Conservation (phyloP, 2,329 filamentous ascomycete genomes). For the Cladophialophora exuberans region DNA sequence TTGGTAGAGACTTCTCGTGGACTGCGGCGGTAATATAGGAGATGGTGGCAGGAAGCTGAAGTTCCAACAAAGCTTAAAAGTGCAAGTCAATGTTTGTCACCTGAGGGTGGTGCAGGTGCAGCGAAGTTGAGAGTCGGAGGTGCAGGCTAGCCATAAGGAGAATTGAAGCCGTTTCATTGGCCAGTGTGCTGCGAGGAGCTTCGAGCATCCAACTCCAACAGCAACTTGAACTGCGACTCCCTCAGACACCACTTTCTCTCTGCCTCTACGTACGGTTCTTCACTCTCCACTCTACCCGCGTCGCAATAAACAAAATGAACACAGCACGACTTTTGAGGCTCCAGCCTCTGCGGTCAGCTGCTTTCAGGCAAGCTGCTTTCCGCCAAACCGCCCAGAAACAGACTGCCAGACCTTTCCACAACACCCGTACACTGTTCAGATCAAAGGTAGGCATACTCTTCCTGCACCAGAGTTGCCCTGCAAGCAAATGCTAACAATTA, state of each 20-base stretch:
- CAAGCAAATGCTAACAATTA: slow-evolving; percentile 7
- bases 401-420: slow-evolving; percentile 30
- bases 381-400: slow-evolving; percentile 31
- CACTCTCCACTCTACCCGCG: slow-evolving; percentile 31
- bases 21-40: slow-evolving; percentile 26
- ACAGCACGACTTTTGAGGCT: slow-evolving; percentile 30
- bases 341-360: slow-evolving; percentile 33
- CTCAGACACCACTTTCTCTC: not conserved
- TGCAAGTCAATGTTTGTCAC: slow-evolving; percentile 18
- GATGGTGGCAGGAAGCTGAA: slow-evolving; percentile 43
- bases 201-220: slow-evolving; percentile 16
- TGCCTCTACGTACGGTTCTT: not conserved
- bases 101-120: slow-evolving; percentile 22
- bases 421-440: slow-evolving; percentile 28
- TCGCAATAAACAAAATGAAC: slow-evolving; percentile 28
- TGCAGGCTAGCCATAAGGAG: slow-evolving; percentile 16
- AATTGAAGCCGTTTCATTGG: slow-evolving; percentile 21
- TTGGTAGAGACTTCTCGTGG: slow-evolving; percentile 40
- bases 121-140: slow-evolving; percentile 17
- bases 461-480: not conserved
- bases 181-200: slow-evolving; percentile 5
- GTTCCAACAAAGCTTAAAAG: slow-evolving; percentile 28
- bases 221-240: slow-evolving; percentile 20
- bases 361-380: slow-evolving; percentile 27
- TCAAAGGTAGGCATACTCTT: slow-evolving; percentile 27